Conservation (phyloP, 2,329 filamentous ascomycete genomes). For the Akanthomyces muscarius region DNA sequence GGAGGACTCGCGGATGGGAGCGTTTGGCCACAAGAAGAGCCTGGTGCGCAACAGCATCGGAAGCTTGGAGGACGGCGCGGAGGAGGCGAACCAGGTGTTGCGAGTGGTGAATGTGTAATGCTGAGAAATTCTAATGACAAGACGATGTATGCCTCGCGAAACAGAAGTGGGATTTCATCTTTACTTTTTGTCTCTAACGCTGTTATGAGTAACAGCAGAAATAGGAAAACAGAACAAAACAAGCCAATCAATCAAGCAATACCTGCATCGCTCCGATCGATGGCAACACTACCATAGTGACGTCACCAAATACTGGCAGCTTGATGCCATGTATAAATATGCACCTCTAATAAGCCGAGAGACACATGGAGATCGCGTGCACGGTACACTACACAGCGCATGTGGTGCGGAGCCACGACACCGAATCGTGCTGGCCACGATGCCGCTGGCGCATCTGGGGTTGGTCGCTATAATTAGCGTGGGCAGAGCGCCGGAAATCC, state of each 20-base stretch:
- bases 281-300: too few species aligned
- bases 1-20: conserved; percentile 10
- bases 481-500: not conserved
- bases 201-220: too few species aligned
- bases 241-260: too few species aligned
- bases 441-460: not conserved
- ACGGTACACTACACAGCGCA: not conserved
- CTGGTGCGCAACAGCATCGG: conserved; percentile 8
- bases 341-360: too few species aligned
- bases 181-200: too few species aligned
- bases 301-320: too few species aligned
- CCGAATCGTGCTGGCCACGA: conserved; percentile 1
- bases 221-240: too few species aligned
- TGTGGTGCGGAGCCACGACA: not conserved
- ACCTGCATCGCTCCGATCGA: too few species aligned
- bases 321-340: too few species aligned
- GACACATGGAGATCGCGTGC: not conserved
- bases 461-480: conserved; percentile 6
- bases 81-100: conserved; percentile 1
- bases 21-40: conserved; percentile 7
- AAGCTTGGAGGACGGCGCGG: conserved; percentile 4
- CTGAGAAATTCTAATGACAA: not conserved
- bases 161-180: too few species aligned
- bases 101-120: conserved; percentile 5
- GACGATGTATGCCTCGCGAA: not conserved